Conservation (phyloP, 495 filamentous ascomycete species). For the Neurospora discreta region DNA sequence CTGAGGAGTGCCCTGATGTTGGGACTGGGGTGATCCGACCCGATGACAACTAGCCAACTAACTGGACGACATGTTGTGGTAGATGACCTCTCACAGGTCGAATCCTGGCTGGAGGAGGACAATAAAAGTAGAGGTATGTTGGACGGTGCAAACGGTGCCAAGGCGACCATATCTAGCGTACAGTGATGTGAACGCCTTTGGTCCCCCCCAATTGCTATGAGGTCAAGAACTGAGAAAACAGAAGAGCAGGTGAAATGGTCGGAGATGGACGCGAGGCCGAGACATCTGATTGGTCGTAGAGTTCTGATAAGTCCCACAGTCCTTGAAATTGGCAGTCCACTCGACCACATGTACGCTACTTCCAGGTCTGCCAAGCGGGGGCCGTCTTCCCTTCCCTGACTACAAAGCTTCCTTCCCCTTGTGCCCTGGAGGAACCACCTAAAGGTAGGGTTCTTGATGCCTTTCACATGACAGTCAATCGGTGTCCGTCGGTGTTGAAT, state of each 20-base stretch:
- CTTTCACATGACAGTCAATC: neutral
- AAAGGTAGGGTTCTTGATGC: neutral
- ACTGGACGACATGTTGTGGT: neutral
- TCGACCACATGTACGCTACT: neutral
- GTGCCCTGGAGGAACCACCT: neutral
- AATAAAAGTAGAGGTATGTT: neutral
- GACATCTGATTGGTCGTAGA: neutral
- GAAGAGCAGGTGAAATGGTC: neutral
- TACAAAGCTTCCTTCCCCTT: neutral
- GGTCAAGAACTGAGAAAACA: neutral
- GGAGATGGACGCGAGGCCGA: neutral
- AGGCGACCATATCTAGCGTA: neutral
- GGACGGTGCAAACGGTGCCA: neutral
- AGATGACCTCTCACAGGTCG: neutral
- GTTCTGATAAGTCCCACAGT: neutral
- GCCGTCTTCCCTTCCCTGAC: too few species aligned
- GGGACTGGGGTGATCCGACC: neutral
- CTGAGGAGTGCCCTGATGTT: neutral
- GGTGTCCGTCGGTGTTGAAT: neutral
- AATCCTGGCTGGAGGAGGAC: neutral
- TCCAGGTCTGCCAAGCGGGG: neutral
- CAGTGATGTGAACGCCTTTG: neutral
- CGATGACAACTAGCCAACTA: neutral
- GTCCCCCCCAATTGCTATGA: neutral
- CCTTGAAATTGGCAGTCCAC: neutral